Base-by-base conservation (phyloP, 1,284 basidiomycete genomes). In the Bjerkandera adusta region DNA sequence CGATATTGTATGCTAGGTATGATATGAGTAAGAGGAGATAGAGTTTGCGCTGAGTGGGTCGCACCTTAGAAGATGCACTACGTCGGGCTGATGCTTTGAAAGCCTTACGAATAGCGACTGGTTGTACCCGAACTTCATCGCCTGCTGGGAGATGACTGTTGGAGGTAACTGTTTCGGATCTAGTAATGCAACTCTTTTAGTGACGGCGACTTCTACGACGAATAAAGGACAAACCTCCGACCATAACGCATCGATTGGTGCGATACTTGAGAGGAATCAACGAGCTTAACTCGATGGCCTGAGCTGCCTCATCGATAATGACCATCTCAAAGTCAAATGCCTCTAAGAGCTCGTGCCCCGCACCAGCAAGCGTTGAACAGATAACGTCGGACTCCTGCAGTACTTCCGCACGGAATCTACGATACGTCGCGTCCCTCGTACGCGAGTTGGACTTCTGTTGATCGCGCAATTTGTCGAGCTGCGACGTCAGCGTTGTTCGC, bases 141-240 rank as follows among this genome's bases (percentile, higher is more conserved):
- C 96, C 75, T 90, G 47, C 53, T 80, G 79, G 1, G 94, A 98
- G 51, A 99, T 82, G 3, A 98, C 96, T 1, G 97, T 99, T 0
- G 97, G 97, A 1, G 97, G 95, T 34, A 99, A 73, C 64, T 99
- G 97, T 60, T 97, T 89, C 22, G 96, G 97, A 70, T 99, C 97
- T 89, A 18, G 25, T 8, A n/a, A n/a, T n/a, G n/a, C n/a, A n/a
- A n/a, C 18, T 27, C 12, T 43, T 41, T 29, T 8, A 29, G n/a
- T 12, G 30, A 13, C 20, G 20, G 18, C 34, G 21, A 20, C 16
- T 15, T 22, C 18, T n/a, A n/a, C 21, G 26, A 40, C 29, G 20
- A 32, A 35, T 24, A 32, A 7, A 15, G n/a, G 6, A 57, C 76
- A 59, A 56, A 86, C 87, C 86, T 72, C 97, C 97, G 38, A 99